phyloP scores from a whole-genome alignment of 345 rosid genomes.

The Boechera retrofracta region DNA sequence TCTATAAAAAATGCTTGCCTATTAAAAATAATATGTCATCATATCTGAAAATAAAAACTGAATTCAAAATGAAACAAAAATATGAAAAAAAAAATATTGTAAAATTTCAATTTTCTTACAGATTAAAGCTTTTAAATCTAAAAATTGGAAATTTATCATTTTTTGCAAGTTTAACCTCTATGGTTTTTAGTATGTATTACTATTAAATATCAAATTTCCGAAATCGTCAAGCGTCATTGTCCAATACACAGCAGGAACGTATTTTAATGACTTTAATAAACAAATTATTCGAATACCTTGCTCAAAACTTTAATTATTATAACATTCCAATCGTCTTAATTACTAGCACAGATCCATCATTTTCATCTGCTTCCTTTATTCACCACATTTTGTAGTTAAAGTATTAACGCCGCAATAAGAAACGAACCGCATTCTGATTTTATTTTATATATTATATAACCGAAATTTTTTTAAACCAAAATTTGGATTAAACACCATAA shows the following conservation, averaged over 20 bases:
- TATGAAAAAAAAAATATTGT: too few species aligned
- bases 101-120: too few species aligned
- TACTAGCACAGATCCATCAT: neutral
- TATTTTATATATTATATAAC: too few species aligned
- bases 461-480: too few species aligned
- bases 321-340: conserved; percentile 23
- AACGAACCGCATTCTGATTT: too few species aligned
- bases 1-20: neutral
- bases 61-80: neutral
- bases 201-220: neutral
- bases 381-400: neutral
- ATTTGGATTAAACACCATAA: too few species aligned
- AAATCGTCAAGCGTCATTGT: conserved; percentile 14
- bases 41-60: neutral
- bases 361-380: neutral
- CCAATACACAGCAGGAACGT: neutral
- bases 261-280: conserved; percentile 15
- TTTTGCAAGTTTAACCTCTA: too few species aligned
- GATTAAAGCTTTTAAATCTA: too few species aligned
- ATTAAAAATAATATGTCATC: neutral
- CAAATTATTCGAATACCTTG: conserved; percentile 43
- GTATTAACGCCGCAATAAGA: too few species aligned
- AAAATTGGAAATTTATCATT: too few species aligned
- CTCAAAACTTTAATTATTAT: conserved; percentile 25
- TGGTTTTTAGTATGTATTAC: neutral